These are phyloP conservation scores for Penicillium fuscoglaucum DNA, from an alignment of 2,329 filamentous ascomycete genomes.

Conservation along the genomic window DNA sequence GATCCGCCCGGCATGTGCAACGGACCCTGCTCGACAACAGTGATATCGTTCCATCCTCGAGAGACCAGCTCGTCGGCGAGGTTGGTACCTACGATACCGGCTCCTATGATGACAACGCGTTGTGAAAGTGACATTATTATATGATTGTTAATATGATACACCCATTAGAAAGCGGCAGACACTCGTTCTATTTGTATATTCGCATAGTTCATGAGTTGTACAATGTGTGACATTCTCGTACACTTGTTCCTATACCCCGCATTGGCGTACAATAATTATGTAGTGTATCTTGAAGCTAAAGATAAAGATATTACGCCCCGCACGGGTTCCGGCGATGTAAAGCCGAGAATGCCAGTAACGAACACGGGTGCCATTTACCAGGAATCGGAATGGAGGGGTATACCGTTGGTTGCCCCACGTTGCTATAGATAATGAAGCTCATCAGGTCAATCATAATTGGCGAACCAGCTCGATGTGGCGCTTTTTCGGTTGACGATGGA, in stretches of 20 bases:
- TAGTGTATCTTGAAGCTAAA: not conserved
- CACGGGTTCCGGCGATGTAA: conserved; percentile 15
- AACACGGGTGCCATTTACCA: not conserved
- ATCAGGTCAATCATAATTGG: not conserved
- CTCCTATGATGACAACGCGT: conserved; percentile 61
- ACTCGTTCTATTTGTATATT: conserved; percentile 4
- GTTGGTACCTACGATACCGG: conserved; percentile 65
- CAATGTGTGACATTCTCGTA: conserved; percentile 5
- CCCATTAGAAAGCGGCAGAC: not conserved
- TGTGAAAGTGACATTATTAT: conserved; percentile 38
- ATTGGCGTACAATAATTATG: not conserved
- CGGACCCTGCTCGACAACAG: conserved; percentile 65
- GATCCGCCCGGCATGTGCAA: conserved; percentile 64
- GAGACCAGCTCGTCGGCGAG: conserved; percentile 64
- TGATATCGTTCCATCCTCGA: conserved; percentile 64
- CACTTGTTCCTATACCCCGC: conserved; percentile 1
- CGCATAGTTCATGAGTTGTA: not conserved
- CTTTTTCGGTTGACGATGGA: not conserved
- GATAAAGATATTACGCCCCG: conserved; percentile 10
- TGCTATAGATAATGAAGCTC: not conserved
- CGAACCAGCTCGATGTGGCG: not conserved
- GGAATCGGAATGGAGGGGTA: not conserved
- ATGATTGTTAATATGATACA: not conserved
- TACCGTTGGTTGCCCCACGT: not conserved
- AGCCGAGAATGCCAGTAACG: conserved; percentile 5